These are phyloP conservation scores for Piper longum DNA, from an alignment of 164 flowering plant genomes.

Conservation along the genomic window DNA sequence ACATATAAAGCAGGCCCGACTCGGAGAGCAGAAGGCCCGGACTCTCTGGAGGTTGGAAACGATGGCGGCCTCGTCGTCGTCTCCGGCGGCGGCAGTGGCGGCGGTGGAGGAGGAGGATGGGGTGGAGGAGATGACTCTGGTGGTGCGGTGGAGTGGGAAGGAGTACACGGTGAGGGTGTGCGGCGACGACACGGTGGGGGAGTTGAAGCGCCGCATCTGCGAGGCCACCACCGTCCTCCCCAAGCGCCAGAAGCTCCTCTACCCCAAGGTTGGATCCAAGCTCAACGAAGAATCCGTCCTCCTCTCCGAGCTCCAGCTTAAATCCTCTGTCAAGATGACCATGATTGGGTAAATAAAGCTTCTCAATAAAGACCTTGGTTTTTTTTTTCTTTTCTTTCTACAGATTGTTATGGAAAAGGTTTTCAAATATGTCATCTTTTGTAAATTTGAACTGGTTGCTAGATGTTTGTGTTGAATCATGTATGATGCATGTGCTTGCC, in stretches of 20 bases:
- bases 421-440: too few species aligned
- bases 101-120: constrained; percentile 23
- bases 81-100: background rate
- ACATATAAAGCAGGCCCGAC: background rate
- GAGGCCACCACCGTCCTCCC: constrained; percentile 80
- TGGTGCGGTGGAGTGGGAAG: constrained; percentile 89
- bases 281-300: constrained; percentile 67
- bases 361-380: background rate
- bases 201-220: constrained; percentile 84
- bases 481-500: too few species aligned
- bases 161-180: constrained; percentile 89
- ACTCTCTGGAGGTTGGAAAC: background rate
- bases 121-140: constrained; percentile 63
- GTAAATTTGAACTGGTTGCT: too few species aligned
- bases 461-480: too few species aligned
- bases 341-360: constrained; percentile 67
- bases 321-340: constrained; percentile 85
- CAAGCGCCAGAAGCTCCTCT: constrained; percentile 91
- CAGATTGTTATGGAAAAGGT: too few species aligned
- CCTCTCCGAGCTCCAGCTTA: constrained; percentile 65
- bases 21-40: background rate
- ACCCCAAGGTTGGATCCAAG: constrained; percentile 71
- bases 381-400: too few species aligned
- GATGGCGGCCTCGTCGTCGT: background rate
- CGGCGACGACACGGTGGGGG: constrained; percentile 85